Evolutionary conservation across 108 stramenopile species (phyloP).

Genomic region (Cyclotella kingstonii): DNA sequence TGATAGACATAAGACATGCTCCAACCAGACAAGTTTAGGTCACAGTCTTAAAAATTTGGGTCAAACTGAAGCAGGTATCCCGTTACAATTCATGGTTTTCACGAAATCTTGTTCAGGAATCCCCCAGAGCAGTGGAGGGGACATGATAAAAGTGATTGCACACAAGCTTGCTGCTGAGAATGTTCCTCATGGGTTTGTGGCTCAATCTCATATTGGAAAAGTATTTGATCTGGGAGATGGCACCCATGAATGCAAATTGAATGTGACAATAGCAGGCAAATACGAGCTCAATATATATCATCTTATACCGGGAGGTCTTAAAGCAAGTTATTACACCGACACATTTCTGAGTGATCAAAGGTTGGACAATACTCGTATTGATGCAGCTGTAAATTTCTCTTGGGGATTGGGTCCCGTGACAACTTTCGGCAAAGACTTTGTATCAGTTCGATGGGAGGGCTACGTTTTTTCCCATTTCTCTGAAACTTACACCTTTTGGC

Average conservation of each 20-base stretch:
- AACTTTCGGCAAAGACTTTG: conserved; percentile 36
- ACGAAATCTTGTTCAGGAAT: conserved; percentile 24
- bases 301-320: conserved; percentile 39
- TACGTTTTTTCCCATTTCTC: conserved; percentile 17
- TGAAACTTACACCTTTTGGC: conserved; percentile 36
- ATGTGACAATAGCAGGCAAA: conserved; percentile 23
- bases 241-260: conserved; percentile 22
- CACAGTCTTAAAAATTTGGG: conserved; percentile 14
- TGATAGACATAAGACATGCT: conserved; percentile 33
- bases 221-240: conserved; percentile 34
- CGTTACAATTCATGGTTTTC: conserved; percentile 22
- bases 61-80: conserved; percentile 17
- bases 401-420: conserved; percentile 31
- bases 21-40: conserved; percentile 7
- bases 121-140: conserved; percentile 22
- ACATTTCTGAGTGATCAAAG: conserved; percentile 22
- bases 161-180: conserved; percentile 7
- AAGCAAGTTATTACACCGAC: conserved; percentile 47
- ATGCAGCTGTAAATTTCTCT: conserved; percentile 43
- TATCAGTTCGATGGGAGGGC: conserved; percentile 45
- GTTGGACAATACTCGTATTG: conserved; percentile 26
- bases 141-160: conserved; percentile 30
- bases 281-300: conserved; percentile 37
- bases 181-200: not conserved
- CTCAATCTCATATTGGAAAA: conserved; percentile 13